These are phyloP conservation scores for Cladosporium velox DNA, from an alignment of 2,329 filamentous ascomycete species.

Conservation along the genomic window DNA sequence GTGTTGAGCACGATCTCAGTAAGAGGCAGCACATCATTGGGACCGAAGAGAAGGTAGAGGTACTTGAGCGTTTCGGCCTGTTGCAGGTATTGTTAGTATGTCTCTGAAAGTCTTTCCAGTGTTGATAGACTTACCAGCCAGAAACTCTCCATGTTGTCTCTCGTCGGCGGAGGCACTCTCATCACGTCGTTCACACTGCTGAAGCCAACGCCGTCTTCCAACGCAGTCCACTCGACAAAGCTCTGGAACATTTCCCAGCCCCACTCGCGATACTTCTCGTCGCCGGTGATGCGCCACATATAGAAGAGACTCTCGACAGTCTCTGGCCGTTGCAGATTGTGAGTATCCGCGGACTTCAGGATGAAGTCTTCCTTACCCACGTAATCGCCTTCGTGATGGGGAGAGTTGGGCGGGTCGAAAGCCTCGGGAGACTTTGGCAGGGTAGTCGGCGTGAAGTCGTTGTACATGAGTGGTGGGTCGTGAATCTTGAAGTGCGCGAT, in stretches of 20 bases:
- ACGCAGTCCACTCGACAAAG: conserved; percentile 82
- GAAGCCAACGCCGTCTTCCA: conserved; percentile 77
- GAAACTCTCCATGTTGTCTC: conserved; percentile 98
- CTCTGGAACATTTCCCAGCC: conserved; percentile 98
- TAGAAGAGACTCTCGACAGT: conserved; percentile 96
- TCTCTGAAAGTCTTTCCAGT: no score
- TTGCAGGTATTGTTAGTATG: conserved; percentile 4
- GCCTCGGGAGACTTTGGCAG: conserved; percentile 48
- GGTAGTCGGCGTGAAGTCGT: conserved; percentile 49
- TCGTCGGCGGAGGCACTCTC: conserved; percentile 64
- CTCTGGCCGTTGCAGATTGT: conserved; percentile 94
- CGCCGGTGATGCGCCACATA: conserved; percentile 97
- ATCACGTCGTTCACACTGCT: conserved; percentile 78
- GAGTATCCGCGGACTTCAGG: conserved; percentile 78
- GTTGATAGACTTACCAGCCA: conserved; percentile 72
- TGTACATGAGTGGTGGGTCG: conserved; percentile 65
- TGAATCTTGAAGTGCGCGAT: conserved; percentile 87
- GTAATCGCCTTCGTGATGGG: conserved; percentile 54
- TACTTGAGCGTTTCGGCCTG: conserved; percentile 97
- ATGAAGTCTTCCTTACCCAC: conserved; percentile 71
- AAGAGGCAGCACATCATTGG: conserved; percentile 77
- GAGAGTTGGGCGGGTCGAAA: conserved; percentile 30
- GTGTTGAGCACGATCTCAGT: conserved; percentile 93
- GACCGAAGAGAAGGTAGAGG: conserved; percentile 91
- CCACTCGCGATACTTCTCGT: conserved; percentile 87